Evolutionary conservation across 2,329 filamentous ascomycete genomes (phyloP).

Genomic region (Fusarium hainanense): DNA sequence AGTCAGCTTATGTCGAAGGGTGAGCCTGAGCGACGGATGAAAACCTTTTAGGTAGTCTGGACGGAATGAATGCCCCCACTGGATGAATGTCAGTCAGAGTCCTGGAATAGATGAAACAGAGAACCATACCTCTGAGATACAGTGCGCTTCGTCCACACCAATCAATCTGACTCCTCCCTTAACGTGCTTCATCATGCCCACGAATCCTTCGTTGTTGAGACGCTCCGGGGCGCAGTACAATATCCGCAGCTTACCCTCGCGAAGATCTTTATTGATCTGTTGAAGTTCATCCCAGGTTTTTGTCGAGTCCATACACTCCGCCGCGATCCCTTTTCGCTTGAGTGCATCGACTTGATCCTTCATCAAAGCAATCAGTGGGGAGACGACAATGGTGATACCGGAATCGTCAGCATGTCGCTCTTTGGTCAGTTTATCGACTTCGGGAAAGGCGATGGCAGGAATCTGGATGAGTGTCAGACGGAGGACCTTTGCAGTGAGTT

Average conservation of each 20-base stretch:
- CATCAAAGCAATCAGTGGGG: conserved; percentile 67
- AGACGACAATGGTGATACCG: conserved; percentile 67
- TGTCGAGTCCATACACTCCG: conserved; percentile 67
- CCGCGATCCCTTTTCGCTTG: conserved; percentile 59
- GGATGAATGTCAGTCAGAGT: conserved; percentile 2
- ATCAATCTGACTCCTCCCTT: conserved; percentile 66
- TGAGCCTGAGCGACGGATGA: conserved; percentile 10
- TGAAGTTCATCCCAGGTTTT: conserved; percentile 62
- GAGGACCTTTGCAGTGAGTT: rapidly evolving
- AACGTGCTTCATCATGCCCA: conserved; percentile 65
- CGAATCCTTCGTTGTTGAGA: conserved; percentile 70
- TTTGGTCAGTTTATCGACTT: conserved; percentile 52
- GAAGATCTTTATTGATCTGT: conserved; percentile 51
- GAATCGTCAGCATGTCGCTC: conserved; percentile 47
- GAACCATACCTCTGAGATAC: conserved; percentile 57
- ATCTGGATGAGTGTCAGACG: conserved; percentile 48
- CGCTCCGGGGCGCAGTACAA: conserved; percentile 70
- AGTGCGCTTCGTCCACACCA: conserved; percentile 69
- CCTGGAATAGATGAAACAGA: rapidly evolving
- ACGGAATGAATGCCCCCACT: conserved; percentile 63
- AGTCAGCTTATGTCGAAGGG: neutral
- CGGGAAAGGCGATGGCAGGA: conserved; percentile 59
- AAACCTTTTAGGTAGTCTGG: conserved; percentile 63
- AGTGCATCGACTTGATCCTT: conserved; percentile 70
- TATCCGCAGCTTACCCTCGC: conserved; percentile 61